Evolutionary conservation across 2,329 filamentous ascomycete genomes (phyloP).

Genomic region (Trichoderma pleuroti): DNA sequence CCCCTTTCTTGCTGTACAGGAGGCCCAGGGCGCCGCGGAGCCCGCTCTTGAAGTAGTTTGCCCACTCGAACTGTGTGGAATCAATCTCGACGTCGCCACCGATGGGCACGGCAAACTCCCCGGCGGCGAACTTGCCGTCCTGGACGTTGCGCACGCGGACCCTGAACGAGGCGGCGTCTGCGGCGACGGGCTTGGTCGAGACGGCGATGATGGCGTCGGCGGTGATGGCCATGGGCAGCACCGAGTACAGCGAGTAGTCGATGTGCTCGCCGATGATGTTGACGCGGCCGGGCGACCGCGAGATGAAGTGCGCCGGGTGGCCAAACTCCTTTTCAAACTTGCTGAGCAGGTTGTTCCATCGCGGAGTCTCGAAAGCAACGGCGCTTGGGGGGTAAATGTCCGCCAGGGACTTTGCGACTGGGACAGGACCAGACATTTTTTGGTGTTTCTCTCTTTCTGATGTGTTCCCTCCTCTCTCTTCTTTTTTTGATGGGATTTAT

Average conservation of each 20-base stretch:
- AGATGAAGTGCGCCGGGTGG: constrained; percentile 71
- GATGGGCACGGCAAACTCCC: constrained; percentile 68
- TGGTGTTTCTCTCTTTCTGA: background rate
- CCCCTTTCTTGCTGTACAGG: constrained; percentile 63
- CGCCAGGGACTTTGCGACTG: constrained; percentile 68
- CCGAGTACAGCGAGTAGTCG: constrained; percentile 95
- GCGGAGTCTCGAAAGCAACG: constrained; percentile 60
- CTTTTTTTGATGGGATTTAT: background rate
- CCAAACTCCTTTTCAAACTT: constrained; percentile 70
- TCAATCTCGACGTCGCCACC: constrained; percentile 73
- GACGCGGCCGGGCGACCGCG: constrained; percentile 87
- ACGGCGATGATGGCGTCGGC: constrained; percentile 89
- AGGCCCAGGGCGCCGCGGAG: constrained; percentile 77
- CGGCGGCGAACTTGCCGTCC: constrained; percentile 67
- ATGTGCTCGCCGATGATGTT: constrained; percentile 99
- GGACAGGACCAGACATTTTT: constrained; percentile 58
- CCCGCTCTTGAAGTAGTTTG: constrained; percentile 97
- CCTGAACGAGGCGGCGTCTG: constrained; percentile 53
- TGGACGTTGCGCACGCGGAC: constrained; percentile 80
- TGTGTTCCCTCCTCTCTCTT: background rate
- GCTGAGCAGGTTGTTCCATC: constrained; percentile 72
- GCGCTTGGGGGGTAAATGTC: constrained; percentile 82
- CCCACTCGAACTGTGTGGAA: constrained; percentile 83
- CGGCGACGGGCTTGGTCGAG: constrained; percentile 48
- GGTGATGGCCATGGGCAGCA: constrained; percentile 91